Conservation (phyloP, 78 protist genomes). For the Dictyostelium intermedium region DNA sequence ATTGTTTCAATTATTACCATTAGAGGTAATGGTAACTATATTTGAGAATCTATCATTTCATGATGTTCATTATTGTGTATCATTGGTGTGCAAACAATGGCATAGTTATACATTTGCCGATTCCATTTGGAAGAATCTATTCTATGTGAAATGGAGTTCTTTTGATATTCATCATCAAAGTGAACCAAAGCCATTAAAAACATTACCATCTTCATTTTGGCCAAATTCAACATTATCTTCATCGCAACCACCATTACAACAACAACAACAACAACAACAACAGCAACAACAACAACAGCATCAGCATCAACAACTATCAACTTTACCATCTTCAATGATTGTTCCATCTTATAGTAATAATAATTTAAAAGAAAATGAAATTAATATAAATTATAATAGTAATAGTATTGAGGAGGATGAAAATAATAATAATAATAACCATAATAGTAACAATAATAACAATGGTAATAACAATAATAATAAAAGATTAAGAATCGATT, state of each 20-base stretch:
- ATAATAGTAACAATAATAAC: neutral
- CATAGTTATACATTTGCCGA: constrained; percentile 16
- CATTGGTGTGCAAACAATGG: constrained; percentile 53
- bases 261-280: neutral
- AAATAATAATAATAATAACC: neutral
- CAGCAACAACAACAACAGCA: constrained; percentile 2
- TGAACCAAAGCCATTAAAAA: constrained; percentile 18
- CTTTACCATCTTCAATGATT: constrained; percentile 12
- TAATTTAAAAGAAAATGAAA: neutral
- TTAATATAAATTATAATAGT: neutral
- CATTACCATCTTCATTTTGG: constrained; percentile 20
- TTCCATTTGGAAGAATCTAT: constrained; percentile 40
- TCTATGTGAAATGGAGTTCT: constrained; percentile 20
- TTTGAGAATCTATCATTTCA: constrained; percentile 37
- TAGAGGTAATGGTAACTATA: constrained; percentile 21
- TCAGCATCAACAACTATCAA: neutral
- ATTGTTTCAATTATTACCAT: constrained; percentile 29
- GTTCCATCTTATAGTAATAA: neutral
- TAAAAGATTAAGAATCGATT: constrained; percentile 49
- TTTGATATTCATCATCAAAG: constrained; percentile 31
- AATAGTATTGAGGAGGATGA: neutral
- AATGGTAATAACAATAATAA: neutral
- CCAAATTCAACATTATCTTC: neutral
- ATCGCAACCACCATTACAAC: neutral
- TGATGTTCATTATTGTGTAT: constrained; percentile 14